Conservation (phyloP, 1,284 basidiomycete species). For the Leccinum proliferum region DNA sequence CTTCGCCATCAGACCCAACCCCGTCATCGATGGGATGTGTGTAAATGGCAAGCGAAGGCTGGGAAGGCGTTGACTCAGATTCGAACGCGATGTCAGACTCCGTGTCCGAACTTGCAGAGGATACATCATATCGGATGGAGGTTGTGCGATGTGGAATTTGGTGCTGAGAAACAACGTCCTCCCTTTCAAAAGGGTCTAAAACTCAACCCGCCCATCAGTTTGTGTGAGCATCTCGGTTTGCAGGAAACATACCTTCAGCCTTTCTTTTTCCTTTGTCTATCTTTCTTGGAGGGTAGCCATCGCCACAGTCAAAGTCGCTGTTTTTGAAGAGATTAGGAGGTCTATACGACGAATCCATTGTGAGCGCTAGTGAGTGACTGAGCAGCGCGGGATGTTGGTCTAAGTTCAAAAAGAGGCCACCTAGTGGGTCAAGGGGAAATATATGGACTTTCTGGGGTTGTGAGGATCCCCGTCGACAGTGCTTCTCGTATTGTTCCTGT, state of each 20-base stretch:
- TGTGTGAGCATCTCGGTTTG: too few species aligned
- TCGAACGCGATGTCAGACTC: not conserved
- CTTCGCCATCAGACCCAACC: conserved; percentile 4
- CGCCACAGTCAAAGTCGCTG: not conserved
- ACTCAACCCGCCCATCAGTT: not conserved
- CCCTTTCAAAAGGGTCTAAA: conserved; percentile 10
- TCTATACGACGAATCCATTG: conserved; percentile 9
- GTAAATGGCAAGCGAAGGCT: not conserved
- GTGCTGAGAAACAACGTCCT: not conserved
- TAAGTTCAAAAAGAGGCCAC: not conserved
- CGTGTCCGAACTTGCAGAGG: conserved; percentile 10
- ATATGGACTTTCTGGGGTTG: conserved; percentile 7
- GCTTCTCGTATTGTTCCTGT: conserved; percentile 9
- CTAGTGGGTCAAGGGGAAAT: not conserved
- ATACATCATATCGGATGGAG: not conserved
- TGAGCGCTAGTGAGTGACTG: not conserved
- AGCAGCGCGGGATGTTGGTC: not conserved
- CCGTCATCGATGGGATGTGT: not conserved
- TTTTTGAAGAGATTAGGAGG: conserved; percentile 16
- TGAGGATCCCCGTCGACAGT: conserved; percentile 6
- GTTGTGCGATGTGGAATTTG: not conserved
- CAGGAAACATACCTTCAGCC: conserved; percentile 12
- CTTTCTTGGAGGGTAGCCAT: conserved; percentile 1
- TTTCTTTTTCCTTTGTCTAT: conserved; percentile 22
- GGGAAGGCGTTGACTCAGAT: conserved; percentile 8